A percentile compares a stretch with the other conserved stretches of the same genome.
phyloP scores from a whole-genome alignment of 73 alveolate species.

The Tetrahymena elliotti region DNA sequence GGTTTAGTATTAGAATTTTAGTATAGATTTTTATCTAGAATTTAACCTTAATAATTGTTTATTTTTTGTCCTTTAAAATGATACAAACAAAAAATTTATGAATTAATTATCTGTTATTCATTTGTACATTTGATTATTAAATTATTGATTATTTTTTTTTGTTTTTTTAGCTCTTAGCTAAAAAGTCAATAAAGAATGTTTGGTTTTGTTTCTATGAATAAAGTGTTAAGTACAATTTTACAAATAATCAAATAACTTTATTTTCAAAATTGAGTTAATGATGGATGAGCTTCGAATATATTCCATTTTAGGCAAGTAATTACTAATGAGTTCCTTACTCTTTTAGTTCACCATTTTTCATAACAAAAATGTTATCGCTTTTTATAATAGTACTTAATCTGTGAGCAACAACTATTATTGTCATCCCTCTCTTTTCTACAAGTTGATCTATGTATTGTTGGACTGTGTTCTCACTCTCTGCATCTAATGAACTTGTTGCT shows the following conservation, averaged over 20 bases:
- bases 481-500: constrained; percentile 54
- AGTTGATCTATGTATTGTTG: constrained; percentile 20
- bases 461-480: constrained; percentile 23
- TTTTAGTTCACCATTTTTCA: constrained; percentile 56
- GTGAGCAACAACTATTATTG: constrained; percentile 68
- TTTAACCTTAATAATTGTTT: too few relatives aligned
- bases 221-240: too few relatives aligned
- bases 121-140: too few relatives aligned
- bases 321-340: constrained; percentile 65
- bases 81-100: too few relatives aligned
- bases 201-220: too few relatives aligned
- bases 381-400: constrained; percentile 57
- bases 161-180: too few relatives aligned
- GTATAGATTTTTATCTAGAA: too few relatives aligned
- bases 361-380: constrained; percentile 58
- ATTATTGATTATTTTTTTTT: too few relatives aligned
- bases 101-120: too few relatives aligned
- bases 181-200: too few relatives aligned
- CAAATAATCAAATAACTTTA: neutral
- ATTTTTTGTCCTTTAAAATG: too few relatives aligned
- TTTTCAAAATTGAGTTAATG: neutral
- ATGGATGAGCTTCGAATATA: constrained; percentile 3
- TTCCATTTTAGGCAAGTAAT: constrained; percentile 40
- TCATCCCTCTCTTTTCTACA: constrained; percentile 17
- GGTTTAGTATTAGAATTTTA: too few relatives aligned